Base-by-base conservation (phyloP, 1,139 yeast species). In the Hyphopichia buzzinii region DNA sequence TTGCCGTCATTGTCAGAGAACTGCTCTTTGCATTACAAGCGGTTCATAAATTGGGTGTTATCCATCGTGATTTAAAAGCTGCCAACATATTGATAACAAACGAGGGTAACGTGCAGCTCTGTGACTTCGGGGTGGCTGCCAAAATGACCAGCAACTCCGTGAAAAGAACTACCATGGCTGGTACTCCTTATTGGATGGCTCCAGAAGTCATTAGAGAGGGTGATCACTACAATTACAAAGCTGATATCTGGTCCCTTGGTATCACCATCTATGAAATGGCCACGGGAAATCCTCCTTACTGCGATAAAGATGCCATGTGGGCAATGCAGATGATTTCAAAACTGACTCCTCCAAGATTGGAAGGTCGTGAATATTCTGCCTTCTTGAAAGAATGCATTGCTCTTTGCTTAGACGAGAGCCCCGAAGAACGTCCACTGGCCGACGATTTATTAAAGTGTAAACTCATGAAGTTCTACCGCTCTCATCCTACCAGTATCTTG, bases 121-220 rank as follows among this genome's bases (percentile, higher is more conserved):
- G 98, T 71, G 99, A 92, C 59, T 92, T 92, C 64, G 99, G 99
- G 23, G 98, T 92, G 12, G 97, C 98, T 0, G 97, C 97, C 1
- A 94, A 88, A 56, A 68, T 90, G 27, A 79, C 95, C 1, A 74
- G 90, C n/a, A 77, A 82, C 29, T 81, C 82, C 23, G 61, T 81
- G 34, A 85, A 90, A 54, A 74, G 98, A 51, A 87, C 92, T 29
- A 92, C 98, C 1, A 89, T 92, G 79, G 97, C 96, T 0, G 99
- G 99, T 4, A 94, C 99, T 0, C 98, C 98, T 0, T 94, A 90
- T 58, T 94, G 99, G 99, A 94, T 94, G 99, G 98, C 98, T 0
- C 98, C 98, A 0, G 98, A 92, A 58, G 98, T 92, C 17, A 92
- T 92, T 30, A 78, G 90, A 55, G 97, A 92, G 57, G 98, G 98